Percentiles rank a stretch among this genome's conserved stretches.
These are phyloP conservation scores for Aspergillus indologenus DNA, from an alignment of 495 filamentous ascomycete species.

Conservation along the genomic window DNA sequence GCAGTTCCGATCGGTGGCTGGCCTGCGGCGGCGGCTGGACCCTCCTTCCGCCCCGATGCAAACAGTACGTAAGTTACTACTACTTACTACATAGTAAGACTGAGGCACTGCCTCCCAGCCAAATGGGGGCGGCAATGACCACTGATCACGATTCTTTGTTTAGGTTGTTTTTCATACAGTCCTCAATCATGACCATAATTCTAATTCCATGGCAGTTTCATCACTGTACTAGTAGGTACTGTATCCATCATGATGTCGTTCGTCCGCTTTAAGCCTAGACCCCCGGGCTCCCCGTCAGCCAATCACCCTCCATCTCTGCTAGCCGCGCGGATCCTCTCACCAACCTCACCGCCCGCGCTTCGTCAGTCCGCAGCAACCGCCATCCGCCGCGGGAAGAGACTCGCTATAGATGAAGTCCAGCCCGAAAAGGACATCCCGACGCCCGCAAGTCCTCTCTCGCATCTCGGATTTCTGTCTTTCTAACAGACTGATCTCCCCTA, in stretches of 20 bases:
- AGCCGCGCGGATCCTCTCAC: background rate
- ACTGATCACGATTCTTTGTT: no score
- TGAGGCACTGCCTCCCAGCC: no score
- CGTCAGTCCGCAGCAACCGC: conserved; percentile 1
- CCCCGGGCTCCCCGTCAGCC: background rate
- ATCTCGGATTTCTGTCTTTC: background rate
- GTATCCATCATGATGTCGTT: conserved; percentile 1
- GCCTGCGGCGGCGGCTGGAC: background rate
- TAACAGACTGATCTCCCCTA: conserved; percentile 6
- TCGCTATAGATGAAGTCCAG: conserved; percentile 6
- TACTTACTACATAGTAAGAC: no score
- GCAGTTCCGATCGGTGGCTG: background rate
- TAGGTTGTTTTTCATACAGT: no score
- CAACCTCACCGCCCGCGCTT: conserved; percentile 4
- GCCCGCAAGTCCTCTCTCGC: background rate
- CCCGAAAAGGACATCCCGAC: background rate
- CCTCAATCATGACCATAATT: no score
- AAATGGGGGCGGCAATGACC: no score
- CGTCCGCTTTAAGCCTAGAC: background rate
- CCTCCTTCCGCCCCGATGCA: background rate
- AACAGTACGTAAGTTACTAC: background rate
- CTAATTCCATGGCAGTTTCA: no score
- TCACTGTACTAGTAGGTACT: no score
- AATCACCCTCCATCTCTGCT: background rate
- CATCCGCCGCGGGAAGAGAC: no score